phyloP scores from a whole-genome alignment of 371 early-diverging fungal genomes.

The Mortierella sp. region DNA sequence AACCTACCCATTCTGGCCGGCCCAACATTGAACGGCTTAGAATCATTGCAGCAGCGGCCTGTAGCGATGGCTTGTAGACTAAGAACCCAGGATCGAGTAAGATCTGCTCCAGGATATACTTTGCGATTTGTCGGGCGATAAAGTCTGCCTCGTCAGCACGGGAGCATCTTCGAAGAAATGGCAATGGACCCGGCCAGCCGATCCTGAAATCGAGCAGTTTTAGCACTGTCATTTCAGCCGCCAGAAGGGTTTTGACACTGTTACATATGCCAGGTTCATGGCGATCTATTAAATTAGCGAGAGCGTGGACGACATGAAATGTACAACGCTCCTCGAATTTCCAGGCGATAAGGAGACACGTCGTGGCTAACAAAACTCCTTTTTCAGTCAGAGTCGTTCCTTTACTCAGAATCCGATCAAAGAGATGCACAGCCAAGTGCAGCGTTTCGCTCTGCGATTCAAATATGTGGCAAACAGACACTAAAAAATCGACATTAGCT shows the following conservation, averaged over 20 bases:
- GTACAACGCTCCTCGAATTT: conserved; percentile 90
- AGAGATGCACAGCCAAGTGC: conserved; percentile 1
- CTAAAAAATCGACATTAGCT: neutral
- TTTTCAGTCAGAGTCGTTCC: conserved; percentile 63
- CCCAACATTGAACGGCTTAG: conserved; percentile 3
- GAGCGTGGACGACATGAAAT: conserved; percentile 66
- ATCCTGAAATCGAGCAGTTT: conserved; percentile 75
- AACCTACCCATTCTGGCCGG: conserved; percentile 16
- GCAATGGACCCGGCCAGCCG: conserved; percentile 79
- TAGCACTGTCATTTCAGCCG: conserved; percentile 77
- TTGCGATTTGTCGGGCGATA: conserved; percentile 80
- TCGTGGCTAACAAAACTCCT: conserved; percentile 82
- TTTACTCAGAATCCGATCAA: conserved; percentile 86
- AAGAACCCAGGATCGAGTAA: conserved; percentile 79
- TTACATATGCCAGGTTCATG: conserved; percentile 61
- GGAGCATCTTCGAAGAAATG: conserved; percentile 80
- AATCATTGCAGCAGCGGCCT: conserved; percentile 80
- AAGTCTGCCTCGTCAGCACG: conserved; percentile 83
- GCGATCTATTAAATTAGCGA: conserved; percentile 32
- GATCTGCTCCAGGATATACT: conserved; percentile 87
- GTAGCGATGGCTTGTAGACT: conserved; percentile 67
- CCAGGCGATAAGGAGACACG: conserved; percentile 83
- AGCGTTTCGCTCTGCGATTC: neutral
- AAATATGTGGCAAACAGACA: neutral
- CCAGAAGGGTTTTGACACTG: conserved; percentile 69